Evolutionary conservation across 2,329 filamentous ascomycete species (phyloP), one percentile per base, ranked within the genome.

Genomic region (Bipolaris zeicola): DNA sequence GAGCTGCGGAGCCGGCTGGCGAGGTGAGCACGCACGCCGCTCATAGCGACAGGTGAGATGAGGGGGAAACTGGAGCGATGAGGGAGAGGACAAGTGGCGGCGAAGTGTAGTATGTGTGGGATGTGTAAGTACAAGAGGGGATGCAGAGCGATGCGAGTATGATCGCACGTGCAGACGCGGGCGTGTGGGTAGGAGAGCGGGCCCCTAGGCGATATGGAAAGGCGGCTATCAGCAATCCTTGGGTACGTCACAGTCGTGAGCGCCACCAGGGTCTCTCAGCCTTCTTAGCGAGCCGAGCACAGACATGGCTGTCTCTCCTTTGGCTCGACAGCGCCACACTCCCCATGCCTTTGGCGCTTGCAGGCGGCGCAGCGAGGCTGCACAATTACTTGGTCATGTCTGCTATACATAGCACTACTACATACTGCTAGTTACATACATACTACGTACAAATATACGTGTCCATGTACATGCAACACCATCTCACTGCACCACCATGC

Each of bases 1-100:
- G 76, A 77, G 67, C 74, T 76, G 58, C 75, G 73, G 55, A 77
- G 65, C 45, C 75, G 73, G 61, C 55, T 72, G 39, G 74, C 73
- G 53, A 77, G 58, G 57, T 75, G 73, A 50, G 75, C 70, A 48
- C 74, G 71, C 69, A 77, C 68, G 64, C 69, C 71, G 61, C 67
- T 72, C 71, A 74, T 73, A 65, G 65, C 68, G 64, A 57, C 52
- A 44, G 52, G 36, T 43, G 24, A 37, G 31, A 26, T 20, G 37
- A 24, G 14, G 38, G 37, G 37, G 22, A 43, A 44, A 42, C 50
- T 47, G 39, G 43, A 44, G 42, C 39, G 33, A 34, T n/a, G 36
- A n/a, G 8, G 37, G 26, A 7, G 37, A 38, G 20, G 4, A 33
- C 5, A 20, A 7, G 13, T 22, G 20, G 39, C 39, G 39, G 41